A percentile compares a stretch with the other conserved stretches of the same genome.
Evolutionary conservation across 2,329 filamentous ascomycete species (phyloP).

Genomic region (Rachicladosporium sp.): DNA sequence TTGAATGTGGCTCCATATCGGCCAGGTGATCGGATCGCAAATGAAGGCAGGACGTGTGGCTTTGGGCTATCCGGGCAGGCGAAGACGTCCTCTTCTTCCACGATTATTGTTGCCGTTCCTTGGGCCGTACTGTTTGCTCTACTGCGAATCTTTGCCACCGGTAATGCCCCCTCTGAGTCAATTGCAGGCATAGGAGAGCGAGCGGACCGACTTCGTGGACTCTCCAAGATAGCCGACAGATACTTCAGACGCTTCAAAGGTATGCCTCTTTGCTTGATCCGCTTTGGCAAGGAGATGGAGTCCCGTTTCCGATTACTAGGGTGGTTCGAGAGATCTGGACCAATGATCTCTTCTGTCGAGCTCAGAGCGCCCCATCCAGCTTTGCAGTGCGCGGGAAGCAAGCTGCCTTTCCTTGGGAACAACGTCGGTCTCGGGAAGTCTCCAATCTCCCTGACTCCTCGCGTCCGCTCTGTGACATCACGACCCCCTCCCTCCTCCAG

Average conservation of each 20-base stretch:
- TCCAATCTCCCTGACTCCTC: constrained; percentile 11
- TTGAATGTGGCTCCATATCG: constrained; percentile 14
- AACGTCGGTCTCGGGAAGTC: constrained; percentile 8
- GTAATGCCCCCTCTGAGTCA: background rate
- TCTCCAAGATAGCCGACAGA: constrained; percentile 29
- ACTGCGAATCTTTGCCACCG: constrained; percentile 3
- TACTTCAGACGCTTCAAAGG: constrained; percentile 17
- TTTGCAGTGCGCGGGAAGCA: constrained; percentile 15
- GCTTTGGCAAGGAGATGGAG: constrained; percentile 14
- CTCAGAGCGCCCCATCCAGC: constrained; percentile 30
- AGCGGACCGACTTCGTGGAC: constrained; percentile 17
- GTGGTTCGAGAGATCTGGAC: constrained; percentile 6
- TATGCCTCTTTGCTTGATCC: constrained; percentile 10
- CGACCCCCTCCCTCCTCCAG: constrained; percentile 13
- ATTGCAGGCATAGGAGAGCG: constrained; percentile 9
- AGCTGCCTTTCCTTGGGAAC: constrained; percentile 8
- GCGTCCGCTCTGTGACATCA: constrained; percentile 3
- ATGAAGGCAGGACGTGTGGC: constrained; percentile 15
- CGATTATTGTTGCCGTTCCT: constrained; percentile 2
- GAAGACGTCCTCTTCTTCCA: constrained; percentile 9
- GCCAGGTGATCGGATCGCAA: constrained; percentile 14
- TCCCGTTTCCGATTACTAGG: constrained; percentile 12
- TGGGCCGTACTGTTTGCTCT: constrained; percentile 9
- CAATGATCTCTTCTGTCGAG: constrained; percentile 26
- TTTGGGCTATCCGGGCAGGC: constrained; percentile 14